Base-by-base conservation (phyloP, 108 stramenopile genomes). In the Parmales sp. region DNA sequence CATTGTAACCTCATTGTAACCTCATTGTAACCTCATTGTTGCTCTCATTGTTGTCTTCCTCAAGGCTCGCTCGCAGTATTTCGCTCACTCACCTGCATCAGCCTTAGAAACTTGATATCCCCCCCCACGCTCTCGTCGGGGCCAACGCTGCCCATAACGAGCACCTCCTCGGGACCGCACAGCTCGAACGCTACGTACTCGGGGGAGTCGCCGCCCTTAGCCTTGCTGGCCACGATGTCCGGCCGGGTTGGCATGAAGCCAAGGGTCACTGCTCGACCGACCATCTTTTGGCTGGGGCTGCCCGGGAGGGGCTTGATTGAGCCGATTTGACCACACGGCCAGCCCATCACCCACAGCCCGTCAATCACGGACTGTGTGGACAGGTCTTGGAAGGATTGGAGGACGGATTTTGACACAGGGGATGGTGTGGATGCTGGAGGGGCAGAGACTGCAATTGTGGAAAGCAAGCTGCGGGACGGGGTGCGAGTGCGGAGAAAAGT, bases 301-400 rank as follows among this genome's bases (percentile, higher is more conserved):
- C n/a, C n/a, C n/a, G n/a, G n/a, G 19, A 92, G 67, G 28, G 87
- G 77, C 29, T 88, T 76, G 9, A 88, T 80, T n/a, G 79, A 84
- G 48, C 88, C 86, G 51, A 92, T 92, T 67, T 92, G 90, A 34
- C 88, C 82, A 31, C 80, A 67, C 0, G 88, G 88, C 88, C 91
- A 92, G 37, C 91, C 91, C 91, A 92, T 89, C 5, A 92, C 91
- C 91, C 91, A 92, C 0, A 92, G 77, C 20, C 91, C 91, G 70
- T 92, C 91, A 13, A 92, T 87, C 23, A 92, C 78, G 9, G 91
- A 88, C 65, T 89, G 90, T 4, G 88, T 91, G 28, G 88, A 37
- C 16, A 37, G 63, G 29, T 13, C 1, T 43, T 43, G 8, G 41
- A 16, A 43, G 41, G 41, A 43, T 43, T 43, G n/a, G n/a, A n/a